Percentiles rank a stretch among this genome's conserved stretches.
Evolutionary conservation across 2,329 filamentous ascomycete species (phyloP).

Genomic region (Fusarium secorum): DNA sequence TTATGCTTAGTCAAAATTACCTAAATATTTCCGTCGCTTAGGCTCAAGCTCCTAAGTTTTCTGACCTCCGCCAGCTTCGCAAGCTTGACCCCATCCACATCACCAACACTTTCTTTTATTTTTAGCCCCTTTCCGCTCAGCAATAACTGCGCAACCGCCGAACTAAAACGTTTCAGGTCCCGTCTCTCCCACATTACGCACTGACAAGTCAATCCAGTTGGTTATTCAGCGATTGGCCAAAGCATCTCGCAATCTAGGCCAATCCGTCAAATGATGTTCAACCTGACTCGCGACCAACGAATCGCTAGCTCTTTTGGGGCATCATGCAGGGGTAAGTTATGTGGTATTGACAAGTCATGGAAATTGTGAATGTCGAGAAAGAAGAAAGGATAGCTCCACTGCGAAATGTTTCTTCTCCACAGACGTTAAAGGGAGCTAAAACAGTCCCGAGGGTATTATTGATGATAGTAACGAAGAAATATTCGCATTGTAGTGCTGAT

Average conservation of each 20-base stretch:
- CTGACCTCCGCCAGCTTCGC: not conserved
- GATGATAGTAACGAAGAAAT: too few species aligned
- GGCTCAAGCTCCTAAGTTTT: rapidly evolving
- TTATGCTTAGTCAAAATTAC: rapidly evolving
- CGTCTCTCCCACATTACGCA: not conserved
- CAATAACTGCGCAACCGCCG: not conserved
- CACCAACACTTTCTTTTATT: not conserved
- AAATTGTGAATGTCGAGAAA: not conserved
- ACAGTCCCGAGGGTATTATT: not conserved
- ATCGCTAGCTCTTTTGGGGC: not conserved
- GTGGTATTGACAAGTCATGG: not conserved
- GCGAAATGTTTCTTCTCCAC: not conserved
- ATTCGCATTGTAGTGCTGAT: rapidly evolving
- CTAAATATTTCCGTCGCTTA: rapidly evolving
- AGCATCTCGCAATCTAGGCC: not conserved
- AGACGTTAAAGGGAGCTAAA: not conserved
- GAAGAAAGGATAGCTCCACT: not conserved
- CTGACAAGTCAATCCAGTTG: not conserved
- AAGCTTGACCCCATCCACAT: not conserved
- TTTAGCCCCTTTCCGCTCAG: not conserved
- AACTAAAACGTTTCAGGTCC: not conserved
- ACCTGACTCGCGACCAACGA: not conserved
- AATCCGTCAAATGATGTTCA: not conserved
- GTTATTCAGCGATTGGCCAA: not conserved
- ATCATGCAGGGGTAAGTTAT: not conserved